These are phyloP conservation scores for Sequoiadendron giganteum DNA, from an alignment of 75 land plant species.

Conservation along the genomic window DNA sequence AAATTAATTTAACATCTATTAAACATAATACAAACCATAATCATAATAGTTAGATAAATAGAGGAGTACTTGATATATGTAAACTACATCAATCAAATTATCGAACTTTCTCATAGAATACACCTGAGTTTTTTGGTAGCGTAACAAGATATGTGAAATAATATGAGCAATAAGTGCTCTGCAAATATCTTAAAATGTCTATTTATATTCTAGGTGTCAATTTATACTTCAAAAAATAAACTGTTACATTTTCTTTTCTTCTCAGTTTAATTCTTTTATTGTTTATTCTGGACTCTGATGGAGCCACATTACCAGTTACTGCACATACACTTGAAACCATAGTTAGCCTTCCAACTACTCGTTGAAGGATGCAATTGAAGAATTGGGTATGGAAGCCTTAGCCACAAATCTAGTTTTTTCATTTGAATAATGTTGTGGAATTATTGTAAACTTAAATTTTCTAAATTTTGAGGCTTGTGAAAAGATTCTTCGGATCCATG, in stretches of 20 bases:
- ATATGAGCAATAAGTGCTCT: background rate
- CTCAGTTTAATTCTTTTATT: background rate
- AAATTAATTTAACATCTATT: too few relatives aligned
- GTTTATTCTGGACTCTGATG: constrained; percentile 49
- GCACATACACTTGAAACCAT: constrained; percentile 97
- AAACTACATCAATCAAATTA: too few relatives aligned
- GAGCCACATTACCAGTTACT: constrained; percentile 95
- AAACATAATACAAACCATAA: too few relatives aligned
- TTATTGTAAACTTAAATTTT: background rate
- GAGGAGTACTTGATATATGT: too few relatives aligned
- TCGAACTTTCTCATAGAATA: too few relatives aligned
- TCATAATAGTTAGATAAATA: too few relatives aligned
- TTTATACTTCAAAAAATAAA: background rate
- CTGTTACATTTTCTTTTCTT: too few relatives aligned
- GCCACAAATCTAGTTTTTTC: background rate
- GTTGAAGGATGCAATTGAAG: constrained; percentile 85
- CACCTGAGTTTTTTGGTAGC: too few relatives aligned
- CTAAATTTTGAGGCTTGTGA: background rate
- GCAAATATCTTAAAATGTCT: background rate
- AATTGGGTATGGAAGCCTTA: constrained; percentile 43
- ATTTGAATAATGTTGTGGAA: background rate
- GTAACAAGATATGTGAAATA: too few relatives aligned
- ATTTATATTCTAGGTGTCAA: background rate
- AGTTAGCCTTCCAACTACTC: constrained; percentile 92
- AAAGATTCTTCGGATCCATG: too few relatives aligned